Evolutionary conservation across 1,284 basidiomycete genomes (phyloP).

Genomic region (Binderoboletus segoi): DNA sequence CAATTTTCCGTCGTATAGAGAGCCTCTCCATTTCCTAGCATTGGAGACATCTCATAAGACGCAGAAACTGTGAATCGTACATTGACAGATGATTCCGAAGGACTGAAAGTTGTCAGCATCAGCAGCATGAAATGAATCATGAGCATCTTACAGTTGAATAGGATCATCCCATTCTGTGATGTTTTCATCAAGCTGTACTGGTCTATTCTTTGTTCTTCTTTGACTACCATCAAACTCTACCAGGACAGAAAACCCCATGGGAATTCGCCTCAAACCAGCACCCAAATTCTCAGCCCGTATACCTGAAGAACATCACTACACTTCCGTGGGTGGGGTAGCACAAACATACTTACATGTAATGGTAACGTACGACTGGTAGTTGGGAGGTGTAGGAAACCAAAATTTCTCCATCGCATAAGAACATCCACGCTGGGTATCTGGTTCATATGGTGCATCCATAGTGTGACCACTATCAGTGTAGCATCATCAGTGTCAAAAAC

Average conservation of each 20-base stretch:
- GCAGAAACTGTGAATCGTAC: slow-evolving; percentile 5
- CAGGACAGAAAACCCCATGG: neutral
- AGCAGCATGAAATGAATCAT: neutral
- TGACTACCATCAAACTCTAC: neutral
- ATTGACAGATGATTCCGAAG: neutral
- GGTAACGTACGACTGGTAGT: neutral
- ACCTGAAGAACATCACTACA: too few species aligned
- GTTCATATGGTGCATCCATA: neutral
- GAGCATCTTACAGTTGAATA: neutral
- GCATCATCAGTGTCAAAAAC: neutral
- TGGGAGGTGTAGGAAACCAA: neutral
- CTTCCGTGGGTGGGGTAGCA: too few species aligned
- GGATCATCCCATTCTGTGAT: neutral
- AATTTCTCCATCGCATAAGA: neutral
- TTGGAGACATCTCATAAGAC: slow-evolving; percentile 5
- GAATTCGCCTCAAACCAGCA: neutral
- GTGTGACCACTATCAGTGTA: neutral
- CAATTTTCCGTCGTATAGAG: slow-evolving; percentile 2
- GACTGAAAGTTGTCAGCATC: neutral
- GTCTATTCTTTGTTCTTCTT: neutral
- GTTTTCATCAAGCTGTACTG: neutral
- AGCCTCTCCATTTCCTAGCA: slow-evolving; percentile 7
- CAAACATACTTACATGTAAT: slow-evolving; percentile 1
- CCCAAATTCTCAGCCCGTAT: slow-evolving; percentile 7
- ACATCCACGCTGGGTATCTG: neutral